Base-by-base conservation (phyloP, 495 filamentous ascomycete species). In the Penicillium waksmanii region DNA sequence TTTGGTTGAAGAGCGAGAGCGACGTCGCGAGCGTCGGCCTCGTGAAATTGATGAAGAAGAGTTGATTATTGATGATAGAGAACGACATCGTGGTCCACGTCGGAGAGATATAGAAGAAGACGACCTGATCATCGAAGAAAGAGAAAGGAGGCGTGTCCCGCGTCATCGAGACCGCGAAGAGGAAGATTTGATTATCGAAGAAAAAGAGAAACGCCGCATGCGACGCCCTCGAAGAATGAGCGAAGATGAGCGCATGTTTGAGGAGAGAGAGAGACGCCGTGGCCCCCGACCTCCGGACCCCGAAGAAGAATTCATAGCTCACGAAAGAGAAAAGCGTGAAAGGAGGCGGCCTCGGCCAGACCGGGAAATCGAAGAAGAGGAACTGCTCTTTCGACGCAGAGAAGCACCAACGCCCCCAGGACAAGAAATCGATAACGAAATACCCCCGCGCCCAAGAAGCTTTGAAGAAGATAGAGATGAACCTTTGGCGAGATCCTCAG, bases 181-280 rank as follows among this genome's bases (percentile, higher is more conserved):
- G n/a, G 66, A 69, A n/a, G 72, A 70, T 17, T 35, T 69, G 7
- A 17, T 62, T 8, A 21, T 72, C 42, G 46, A 48, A 44, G 42
- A 44, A 44, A 21, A 19, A 19, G 42, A 44, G 8, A 44, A 19
- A 19, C 42, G 42, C n/a, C 51, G 54, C 15, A 10, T 31, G 18
- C 59, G 49, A 17, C 55, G 48, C 11, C 33, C 59, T 17, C 65
- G 66, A 44, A 58, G 67, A 54, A 69, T 68, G 51, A 53, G 63
- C n/a, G 76, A 77, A 25, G 64, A 75, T 4, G 76, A 77, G 15
- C 65, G 72, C 13, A 17, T 57, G 5, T 60, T 77, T 44, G 52
- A 62, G 5, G 55, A 62, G 7, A 64, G 68, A 21, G 61, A 74
- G 44, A 68, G 65, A 57, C 62, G 60, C 7, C 63, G 58, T 2